These are phyloP conservation scores for Yarrowia yakushimensis DNA, from an alignment of 805 yeast genomes.

Conservation along the genomic window DNA sequence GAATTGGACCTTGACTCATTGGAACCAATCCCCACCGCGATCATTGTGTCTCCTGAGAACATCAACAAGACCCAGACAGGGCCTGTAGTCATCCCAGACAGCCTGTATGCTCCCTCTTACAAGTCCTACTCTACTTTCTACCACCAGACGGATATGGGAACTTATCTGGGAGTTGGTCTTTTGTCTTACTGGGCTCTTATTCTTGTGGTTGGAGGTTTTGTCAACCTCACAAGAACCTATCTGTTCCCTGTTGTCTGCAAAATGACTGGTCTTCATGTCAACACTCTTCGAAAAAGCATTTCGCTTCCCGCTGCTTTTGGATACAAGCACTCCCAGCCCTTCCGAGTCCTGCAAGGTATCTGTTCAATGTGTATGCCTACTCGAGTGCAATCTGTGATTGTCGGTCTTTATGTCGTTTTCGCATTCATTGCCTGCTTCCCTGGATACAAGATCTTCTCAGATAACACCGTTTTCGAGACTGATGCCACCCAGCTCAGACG, in stretches of 20 bases:
- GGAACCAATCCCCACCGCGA: not conserved
- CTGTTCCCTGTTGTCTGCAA: not conserved
- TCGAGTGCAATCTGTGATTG: conserved; percentile 48
- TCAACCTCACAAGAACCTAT: conserved; percentile 30
- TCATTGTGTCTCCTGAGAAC: not conserved
- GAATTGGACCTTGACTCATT: not conserved
- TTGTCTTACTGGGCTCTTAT: conserved; percentile 37
- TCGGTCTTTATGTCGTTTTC: conserved; percentile 42
- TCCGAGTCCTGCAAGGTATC: conserved; percentile 30
- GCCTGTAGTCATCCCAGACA: not conserved
- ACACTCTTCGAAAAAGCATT: conserved; percentile 34
- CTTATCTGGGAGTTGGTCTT: conserved; percentile 31
- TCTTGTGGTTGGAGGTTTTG: conserved; percentile 29
- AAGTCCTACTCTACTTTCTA: not conserved
- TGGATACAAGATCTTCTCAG: conserved; percentile 37
- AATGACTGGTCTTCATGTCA: conserved; percentile 6
- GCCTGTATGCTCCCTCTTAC: not conserved
- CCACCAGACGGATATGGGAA: conserved; percentile 8
- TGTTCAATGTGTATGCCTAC: conserved; percentile 44
- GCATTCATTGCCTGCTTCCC: conserved; percentile 35
- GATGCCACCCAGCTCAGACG: conserved; percentile 41
- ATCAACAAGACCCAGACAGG: not conserved
- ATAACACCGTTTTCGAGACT: conserved; percentile 41
- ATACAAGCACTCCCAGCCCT: conserved; percentile 35
- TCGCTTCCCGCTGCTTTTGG: conserved; percentile 41